Evolutionary conservation across 768 basidiomycete genomes (phyloP).

Genomic region (Mycena leptocephala): DNA sequence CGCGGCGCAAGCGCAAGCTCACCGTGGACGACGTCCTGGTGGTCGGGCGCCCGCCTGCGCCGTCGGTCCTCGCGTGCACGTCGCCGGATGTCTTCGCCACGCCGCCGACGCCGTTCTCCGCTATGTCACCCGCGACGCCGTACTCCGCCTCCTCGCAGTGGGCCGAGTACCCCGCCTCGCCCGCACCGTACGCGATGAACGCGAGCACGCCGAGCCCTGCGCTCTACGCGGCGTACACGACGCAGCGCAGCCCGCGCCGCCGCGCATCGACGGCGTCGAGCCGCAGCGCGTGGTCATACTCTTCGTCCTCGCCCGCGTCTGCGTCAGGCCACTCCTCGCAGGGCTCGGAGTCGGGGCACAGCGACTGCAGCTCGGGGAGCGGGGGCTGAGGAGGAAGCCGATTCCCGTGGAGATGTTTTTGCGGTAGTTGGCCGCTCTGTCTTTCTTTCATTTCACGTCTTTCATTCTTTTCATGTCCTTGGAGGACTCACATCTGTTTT

Average conservation of each 20-base stretch:
- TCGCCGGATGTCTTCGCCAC: not conserved
- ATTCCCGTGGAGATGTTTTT: not conserved
- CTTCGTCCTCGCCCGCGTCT: not conserved
- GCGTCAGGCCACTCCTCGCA: too few species aligned
- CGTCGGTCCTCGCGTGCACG: not conserved
- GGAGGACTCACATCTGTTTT: too few species aligned
- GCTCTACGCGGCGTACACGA: conserved; percentile 7
- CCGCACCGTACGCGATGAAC: not conserved
- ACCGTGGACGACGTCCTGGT: conserved; percentile 28
- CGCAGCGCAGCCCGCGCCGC: conserved; percentile 9
- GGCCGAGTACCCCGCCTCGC: conserved; percentile 9
- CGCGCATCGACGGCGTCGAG: not conserved
- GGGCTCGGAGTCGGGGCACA: conserved; percentile 1
- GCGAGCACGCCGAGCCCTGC: not conserved
- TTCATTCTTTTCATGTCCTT: too few species aligned
- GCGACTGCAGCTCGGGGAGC: not conserved
- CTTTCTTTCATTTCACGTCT: conserved; percentile 1
- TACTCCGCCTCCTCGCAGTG: not conserved
- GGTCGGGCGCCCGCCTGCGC: not conserved
- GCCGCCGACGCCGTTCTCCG: not conserved
- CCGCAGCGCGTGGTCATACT: not conserved
- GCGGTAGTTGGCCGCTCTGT: conserved; percentile 43
- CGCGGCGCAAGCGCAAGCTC: conserved; percentile 2
- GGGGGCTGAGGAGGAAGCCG: conserved; percentile 1
- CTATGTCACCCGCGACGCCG: not conserved